These are phyloP conservation scores for Sarcomyxa edulis DNA, from an alignment of 768 basidiomycete genomes.

Conservation along the genomic window DNA sequence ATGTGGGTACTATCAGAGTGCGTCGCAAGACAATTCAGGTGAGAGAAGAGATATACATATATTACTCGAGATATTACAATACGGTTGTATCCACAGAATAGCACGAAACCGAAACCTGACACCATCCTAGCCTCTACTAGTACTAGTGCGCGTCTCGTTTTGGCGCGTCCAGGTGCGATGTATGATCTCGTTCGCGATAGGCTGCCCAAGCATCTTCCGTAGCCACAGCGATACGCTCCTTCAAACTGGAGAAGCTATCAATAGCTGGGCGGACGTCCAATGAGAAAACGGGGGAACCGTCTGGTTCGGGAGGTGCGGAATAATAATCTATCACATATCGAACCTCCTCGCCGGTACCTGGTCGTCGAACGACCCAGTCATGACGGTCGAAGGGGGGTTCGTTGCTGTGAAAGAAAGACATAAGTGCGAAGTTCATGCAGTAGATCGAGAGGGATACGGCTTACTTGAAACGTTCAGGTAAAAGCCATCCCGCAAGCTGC, in stretches of 20 bases:
- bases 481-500: constrained; percentile 81
- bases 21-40: too few species aligned
- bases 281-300: constrained; percentile 92
- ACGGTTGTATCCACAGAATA: too few species aligned
- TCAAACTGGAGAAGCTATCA: constrained; percentile 75
- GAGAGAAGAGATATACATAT: too few species aligned
- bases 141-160: too few species aligned
- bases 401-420: constrained; percentile 39
- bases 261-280: constrained; percentile 94
- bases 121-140: too few species aligned
- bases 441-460: constrained; percentile 18
- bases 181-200: constrained; percentile 32
- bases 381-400: constrained; percentile 97
- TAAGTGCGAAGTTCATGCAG: background rate
- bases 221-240: constrained; percentile 64
- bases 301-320: constrained; percentile 81
- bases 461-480: constrained; percentile 89
- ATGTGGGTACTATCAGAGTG: too few species aligned
- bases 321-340: constrained; percentile 99
- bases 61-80: too few species aligned
- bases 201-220: constrained; percentile 63
- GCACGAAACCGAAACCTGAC: too few species aligned
- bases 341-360: constrained; percentile 72
- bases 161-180: too few species aligned
- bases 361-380: constrained; percentile 92